Evolutionary conservation across 768 basidiomycete genomes (phyloP).

Genomic region (Lenzites betulinus): DNA sequence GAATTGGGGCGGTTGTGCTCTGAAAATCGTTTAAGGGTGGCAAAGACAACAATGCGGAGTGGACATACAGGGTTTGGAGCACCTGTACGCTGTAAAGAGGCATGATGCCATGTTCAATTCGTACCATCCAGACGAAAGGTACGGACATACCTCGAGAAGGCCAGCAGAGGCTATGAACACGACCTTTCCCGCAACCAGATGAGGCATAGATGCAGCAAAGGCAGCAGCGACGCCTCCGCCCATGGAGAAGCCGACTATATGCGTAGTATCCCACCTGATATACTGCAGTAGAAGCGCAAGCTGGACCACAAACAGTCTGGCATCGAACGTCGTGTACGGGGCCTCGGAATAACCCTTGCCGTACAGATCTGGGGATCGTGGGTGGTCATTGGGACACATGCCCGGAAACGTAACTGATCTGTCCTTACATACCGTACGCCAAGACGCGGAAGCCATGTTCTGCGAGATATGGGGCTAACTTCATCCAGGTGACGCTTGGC

Average conservation of each 20-base stretch:
- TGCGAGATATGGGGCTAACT: constrained; percentile 64
- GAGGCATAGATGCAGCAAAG: constrained; percentile 68
- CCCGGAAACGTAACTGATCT: not conserved
- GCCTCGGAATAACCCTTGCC: constrained; percentile 85
- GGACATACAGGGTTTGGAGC: not conserved
- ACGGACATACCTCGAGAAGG: constrained; percentile 40
- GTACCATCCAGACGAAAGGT: not conserved
- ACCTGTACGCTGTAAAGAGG: not conserved
- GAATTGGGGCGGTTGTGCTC: constrained; percentile 3
- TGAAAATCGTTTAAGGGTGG: not conserved
- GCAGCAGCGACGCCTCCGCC: constrained; percentile 75
- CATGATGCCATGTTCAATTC: not conserved
- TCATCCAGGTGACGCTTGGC: constrained; percentile 73
- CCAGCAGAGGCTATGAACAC: constrained; percentile 70
- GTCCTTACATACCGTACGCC: constrained; percentile 57
- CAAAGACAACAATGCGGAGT: not conserved
- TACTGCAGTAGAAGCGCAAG: constrained; percentile 83
- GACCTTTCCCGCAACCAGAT: constrained; percentile 63
- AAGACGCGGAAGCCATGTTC: constrained; percentile 69
- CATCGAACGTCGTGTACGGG: constrained; percentile 63
- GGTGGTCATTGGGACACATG: not conserved
- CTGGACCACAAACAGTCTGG: constrained; percentile 65
- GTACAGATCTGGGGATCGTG: constrained; percentile 59
- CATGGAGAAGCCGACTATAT: constrained; percentile 77
- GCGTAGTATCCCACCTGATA: constrained; percentile 65